phyloP scores from a whole-genome alignment of 441 rosid genomes.

The Euphorbia schlechtendalii region DNA sequence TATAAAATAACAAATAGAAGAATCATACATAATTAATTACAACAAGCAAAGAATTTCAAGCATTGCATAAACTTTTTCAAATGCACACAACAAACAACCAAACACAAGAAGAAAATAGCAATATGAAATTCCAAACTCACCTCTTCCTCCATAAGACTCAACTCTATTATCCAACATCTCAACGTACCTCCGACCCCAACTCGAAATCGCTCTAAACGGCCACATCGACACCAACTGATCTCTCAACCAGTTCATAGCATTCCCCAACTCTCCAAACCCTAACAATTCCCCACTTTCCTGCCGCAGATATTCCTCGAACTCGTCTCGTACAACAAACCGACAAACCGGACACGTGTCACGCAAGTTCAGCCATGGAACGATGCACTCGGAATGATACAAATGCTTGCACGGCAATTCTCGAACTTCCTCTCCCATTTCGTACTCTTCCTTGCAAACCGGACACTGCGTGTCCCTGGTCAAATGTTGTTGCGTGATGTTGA shows the following conservation, averaged over 20 bases:
- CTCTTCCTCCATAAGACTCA: slow-evolving; percentile 11
- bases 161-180: slow-evolving; percentile 21
- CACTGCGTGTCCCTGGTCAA: slow-evolving; percentile 36
- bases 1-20: neutral
- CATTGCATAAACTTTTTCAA: neutral
- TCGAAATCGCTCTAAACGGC: slow-evolving; percentile 45
- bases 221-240: slow-evolving; percentile 32
- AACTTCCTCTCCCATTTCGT: slow-evolving; percentile 40
- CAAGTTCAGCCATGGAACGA: slow-evolving; percentile 60
- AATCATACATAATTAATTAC: neutral
- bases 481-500: slow-evolving; percentile 31
- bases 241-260: slow-evolving; percentile 28
- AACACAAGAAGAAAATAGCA: slow-evolving; percentile 8
- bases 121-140: slow-evolving; percentile 25
- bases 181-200: slow-evolving; percentile 34
- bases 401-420: slow-evolving; percentile 64
- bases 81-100: slow-evolving; percentile 2
- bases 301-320: neutral
- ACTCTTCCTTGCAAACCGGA: slow-evolving; percentile 74
- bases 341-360: slow-evolving; percentile 76
- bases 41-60: neutral
- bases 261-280: slow-evolving; percentile 24
- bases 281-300: slow-evolving; percentile 6
- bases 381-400: slow-evolving; percentile 59
- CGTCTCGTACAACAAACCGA: slow-evolving; percentile 34